Evolutionary conservation across 2,329 filamentous ascomycete genomes (phyloP), one percentile per base, ranked within the genome.

Genomic region (Aspergillus texensis): DNA sequence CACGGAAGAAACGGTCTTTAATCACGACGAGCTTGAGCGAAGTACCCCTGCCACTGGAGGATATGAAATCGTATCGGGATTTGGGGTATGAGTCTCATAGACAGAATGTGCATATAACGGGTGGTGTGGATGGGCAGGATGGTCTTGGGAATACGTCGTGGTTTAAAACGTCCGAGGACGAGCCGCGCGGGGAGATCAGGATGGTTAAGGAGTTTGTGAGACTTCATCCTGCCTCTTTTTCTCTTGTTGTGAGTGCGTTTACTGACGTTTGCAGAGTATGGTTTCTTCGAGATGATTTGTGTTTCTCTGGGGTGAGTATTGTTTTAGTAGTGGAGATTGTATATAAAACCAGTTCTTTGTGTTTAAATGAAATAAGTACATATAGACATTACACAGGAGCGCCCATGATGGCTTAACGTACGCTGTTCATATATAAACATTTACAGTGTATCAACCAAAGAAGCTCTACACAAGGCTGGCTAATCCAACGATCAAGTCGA

Each of bases 191-290:
- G 16, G 36, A 57, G 26, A 57, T 57, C 43, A 43, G 55, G 36
- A 57, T 57, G 36, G 55, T 57, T n/a, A 57, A 21, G 39, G 55
- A 45, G 34, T 57, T 43, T 32, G 55, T 43, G 16, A 30, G 55
- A 46, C 14, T 19, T 19, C 1, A 26, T 9, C 4, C 14, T 16
- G 8, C 9, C 2, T 16, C 3, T 26, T 8, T 26, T 48, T 3
- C 11, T 48, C 12, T 8, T 48, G 0, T 9, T 28, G 12, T 16
- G 45, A 16, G 6, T 28, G 5, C 0, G 24, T 6, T 48, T 48
- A 48, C 45, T 48, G 11, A 28, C 16, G 3, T 16, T 16, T 26
- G 14, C 45, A 48, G 45, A 48, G 45, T 10, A 16, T 48, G 24
- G 24, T 48, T 26, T 28, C 45, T 28, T 28, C 24, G 5, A 28